Percentiles rank a stretch among this genome's conserved stretches.
Evolutionary conservation across 805 yeast species (phyloP).

Genomic region (Ogataea glucozyma): DNA sequence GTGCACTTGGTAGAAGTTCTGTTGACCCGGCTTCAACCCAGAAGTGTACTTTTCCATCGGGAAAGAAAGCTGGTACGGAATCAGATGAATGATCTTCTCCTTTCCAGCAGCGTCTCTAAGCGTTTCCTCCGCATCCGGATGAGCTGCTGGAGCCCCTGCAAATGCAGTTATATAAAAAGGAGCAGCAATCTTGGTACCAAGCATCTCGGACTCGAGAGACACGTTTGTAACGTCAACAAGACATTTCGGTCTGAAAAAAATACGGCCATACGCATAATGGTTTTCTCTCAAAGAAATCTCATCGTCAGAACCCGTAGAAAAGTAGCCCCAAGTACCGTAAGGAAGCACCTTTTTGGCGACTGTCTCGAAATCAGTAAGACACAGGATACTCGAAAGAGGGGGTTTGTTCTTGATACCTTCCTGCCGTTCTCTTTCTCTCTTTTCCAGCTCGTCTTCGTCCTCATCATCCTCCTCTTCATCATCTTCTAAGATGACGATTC

Average conservation of each 20-base stretch:
- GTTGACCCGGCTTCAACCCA: slow-evolving; percentile 59
- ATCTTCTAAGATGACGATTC: slow-evolving; percentile 28
- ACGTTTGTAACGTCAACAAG: slow-evolving; percentile 71
- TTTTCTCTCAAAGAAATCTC: slow-evolving; percentile 87
- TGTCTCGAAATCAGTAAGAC: slow-evolving; percentile 80
- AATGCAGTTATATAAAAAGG: slow-evolving; percentile 92
- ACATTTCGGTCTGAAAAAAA: slow-evolving; percentile 81
- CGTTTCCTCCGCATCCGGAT: slow-evolving; percentile 83
- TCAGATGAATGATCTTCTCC: slow-evolving; percentile 76
- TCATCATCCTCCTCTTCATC: slow-evolving; percentile 31
- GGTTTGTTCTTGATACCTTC: slow-evolving; percentile 56
- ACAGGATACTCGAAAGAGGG: slow-evolving; percentile 64
- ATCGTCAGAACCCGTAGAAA: slow-evolving; percentile 88
- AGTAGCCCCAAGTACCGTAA: slow-evolving; percentile 83
- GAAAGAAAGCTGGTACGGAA: slow-evolving; percentile 83
- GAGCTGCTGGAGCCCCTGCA: slow-evolving; percentile 84
- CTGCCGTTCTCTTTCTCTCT: slow-evolving; percentile 41
- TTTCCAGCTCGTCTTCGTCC: slow-evolving; percentile 28
- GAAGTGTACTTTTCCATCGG: slow-evolving; percentile 76
- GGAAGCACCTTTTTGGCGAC: slow-evolving; percentile 78
- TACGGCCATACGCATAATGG: slow-evolving; percentile 81
- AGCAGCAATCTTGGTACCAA: slow-evolving; percentile 62
- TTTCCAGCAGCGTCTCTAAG: slow-evolving; percentile 71
- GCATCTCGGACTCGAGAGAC: slow-evolving; percentile 63
- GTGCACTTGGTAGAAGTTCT: slow-evolving; percentile 83